Evolutionary conservation across 139 green algal genomes (phyloP).

Genomic region (Chlamydomonas sphaeroides): DNA sequence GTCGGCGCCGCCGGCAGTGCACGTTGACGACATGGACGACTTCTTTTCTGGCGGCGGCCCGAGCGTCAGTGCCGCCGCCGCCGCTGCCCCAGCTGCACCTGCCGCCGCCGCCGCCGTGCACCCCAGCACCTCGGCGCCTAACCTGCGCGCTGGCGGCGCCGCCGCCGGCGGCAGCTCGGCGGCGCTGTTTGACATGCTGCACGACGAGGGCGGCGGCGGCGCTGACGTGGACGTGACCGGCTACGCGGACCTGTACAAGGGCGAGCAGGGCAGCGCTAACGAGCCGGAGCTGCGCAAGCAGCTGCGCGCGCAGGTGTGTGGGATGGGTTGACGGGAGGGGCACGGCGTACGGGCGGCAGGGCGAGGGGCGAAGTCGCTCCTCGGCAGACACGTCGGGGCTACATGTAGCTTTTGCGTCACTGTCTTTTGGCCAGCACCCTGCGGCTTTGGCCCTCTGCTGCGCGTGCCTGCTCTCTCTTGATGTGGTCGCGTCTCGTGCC

Average conservation of each 20-base stretch:
- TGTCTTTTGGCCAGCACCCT: too few species aligned
- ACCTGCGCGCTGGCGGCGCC: not conserved
- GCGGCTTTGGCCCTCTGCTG: too few species aligned
- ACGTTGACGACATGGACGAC: constrained; percentile 56
- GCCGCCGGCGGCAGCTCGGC: not conserved
- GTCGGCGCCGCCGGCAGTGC: not conserved
- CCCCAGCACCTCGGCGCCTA: constrained; percentile 5
- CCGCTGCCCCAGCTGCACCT: not conserved
- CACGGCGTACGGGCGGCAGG: too few species aligned
- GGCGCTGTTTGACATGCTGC: constrained; percentile 20
- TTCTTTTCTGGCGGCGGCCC: constrained; percentile 56
- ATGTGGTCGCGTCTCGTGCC: too few species aligned
- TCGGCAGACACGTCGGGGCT: too few species aligned
- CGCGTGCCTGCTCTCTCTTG: too few species aligned
- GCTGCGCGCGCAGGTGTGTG: constrained; percentile 34
- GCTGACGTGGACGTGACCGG: constrained; percentile 29
- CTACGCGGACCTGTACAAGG: constrained; percentile 45
- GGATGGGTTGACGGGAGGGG: not conserved
- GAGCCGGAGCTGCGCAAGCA: constrained; percentile 50
- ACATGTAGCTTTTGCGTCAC: too few species aligned
- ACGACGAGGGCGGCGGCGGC: not conserved
- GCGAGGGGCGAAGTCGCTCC: too few species aligned
- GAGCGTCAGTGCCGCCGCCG: not conserved
- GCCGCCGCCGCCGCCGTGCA: constrained; percentile 5
- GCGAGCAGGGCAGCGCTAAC: constrained; percentile 36